phyloP scores from a whole-genome alignment of 768 basidiomycete genomes.

The Tricholoma terreum region DNA sequence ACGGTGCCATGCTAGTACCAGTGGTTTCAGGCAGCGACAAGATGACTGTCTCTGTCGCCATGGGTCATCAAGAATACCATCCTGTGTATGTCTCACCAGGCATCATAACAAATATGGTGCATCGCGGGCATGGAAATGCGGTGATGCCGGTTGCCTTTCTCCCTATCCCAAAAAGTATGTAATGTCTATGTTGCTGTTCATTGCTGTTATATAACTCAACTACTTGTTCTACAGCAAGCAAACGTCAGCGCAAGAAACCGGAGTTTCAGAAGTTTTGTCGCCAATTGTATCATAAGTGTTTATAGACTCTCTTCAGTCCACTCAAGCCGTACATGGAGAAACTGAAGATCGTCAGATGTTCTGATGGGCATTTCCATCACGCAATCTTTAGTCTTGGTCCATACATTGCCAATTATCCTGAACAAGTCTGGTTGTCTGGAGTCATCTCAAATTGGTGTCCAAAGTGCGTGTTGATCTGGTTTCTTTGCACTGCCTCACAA shows the following conservation, averaged over 20 bases:
- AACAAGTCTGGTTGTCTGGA: slow-evolving; percentile 28
- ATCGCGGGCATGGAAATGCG: slow-evolving; percentile 24
- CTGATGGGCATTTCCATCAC: slow-evolving; percentile 31
- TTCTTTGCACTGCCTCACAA: background rate
- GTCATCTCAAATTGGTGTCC: too few relatives aligned
- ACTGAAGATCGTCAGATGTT: slow-evolving; percentile 23
- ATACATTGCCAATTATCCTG: slow-evolving; percentile 37
- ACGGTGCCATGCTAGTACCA: slow-evolving; percentile 30
- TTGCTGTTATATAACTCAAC: too few relatives aligned
- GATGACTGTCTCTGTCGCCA: slow-evolving; percentile 37
- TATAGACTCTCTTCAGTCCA: background rate
- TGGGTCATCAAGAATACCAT: too few relatives aligned
- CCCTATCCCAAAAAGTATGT: slow-evolving; percentile 32
- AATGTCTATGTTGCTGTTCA: slow-evolving; percentile 10
- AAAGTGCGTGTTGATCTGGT: too few relatives aligned
- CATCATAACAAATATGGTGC: slow-evolving; percentile 24
- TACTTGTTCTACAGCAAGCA: slow-evolving; percentile 3
- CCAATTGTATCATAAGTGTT: slow-evolving; percentile 15
- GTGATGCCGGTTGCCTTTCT: slow-evolving; percentile 30
- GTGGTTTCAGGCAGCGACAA: slow-evolving; percentile 40
- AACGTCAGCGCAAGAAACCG: slow-evolving; percentile 8
- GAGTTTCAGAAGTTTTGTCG: too few relatives aligned
- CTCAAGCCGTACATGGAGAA: slow-evolving; percentile 17
- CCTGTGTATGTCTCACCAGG: slow-evolving; percentile 32
- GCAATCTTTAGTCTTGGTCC: slow-evolving; percentile 30